Evolutionary conservation across 2,329 filamentous ascomycete genomes (phyloP), one percentile per base, ranked within the genome.

Genomic region (Aspergillus felis): DNA sequence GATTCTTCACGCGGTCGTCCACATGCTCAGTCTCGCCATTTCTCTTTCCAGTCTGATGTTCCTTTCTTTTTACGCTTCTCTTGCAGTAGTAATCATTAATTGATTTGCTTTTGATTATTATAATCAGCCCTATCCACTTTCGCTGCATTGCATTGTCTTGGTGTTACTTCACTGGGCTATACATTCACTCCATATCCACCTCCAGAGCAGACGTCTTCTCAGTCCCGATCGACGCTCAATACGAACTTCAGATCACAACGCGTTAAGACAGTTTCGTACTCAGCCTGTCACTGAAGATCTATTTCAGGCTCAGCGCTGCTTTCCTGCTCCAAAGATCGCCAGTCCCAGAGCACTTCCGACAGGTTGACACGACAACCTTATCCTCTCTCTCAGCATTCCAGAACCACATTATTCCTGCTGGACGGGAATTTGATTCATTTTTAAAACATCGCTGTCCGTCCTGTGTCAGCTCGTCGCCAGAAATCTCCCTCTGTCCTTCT

Each of bases 301-400:
- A 38, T 38, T 38, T 38, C 32, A 38, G 32, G 14, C 32, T 38
- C 32, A 38, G 32, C 32, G 32, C 57, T 55, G 25, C 52, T 54
- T 51, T 47, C 42, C 59, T 55, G 41, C 53, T 46, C 55, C 53
- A 7, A 17, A 38, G 32, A 38, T 38, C 32, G 32, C 32, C 32
- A 38, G 32, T 38, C 14, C 2, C 14, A 17, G 32, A 38, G 32
- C 32, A 17, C 32, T 17, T 59, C 52, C 46, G 55, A 57, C 51
- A 64, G 62, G 68, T 72, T 71, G 69, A 72, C 70, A 69, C 68
- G 70, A 72, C 70, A 72, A 72, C 70, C 67, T 65, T 62, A 61
- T 63, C 66, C 66, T 70, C 66, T 60, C 63, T 56, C 28, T 54
- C 46, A 61, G 61, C 68, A 70, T 71, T 72, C 67, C 62, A 68